Percentiles rank a stretch among this genome's conserved stretches.
phyloP scores from a whole-genome alignment of 495 filamentous ascomycete genomes.

The Neurospora tetraspora region DNA sequence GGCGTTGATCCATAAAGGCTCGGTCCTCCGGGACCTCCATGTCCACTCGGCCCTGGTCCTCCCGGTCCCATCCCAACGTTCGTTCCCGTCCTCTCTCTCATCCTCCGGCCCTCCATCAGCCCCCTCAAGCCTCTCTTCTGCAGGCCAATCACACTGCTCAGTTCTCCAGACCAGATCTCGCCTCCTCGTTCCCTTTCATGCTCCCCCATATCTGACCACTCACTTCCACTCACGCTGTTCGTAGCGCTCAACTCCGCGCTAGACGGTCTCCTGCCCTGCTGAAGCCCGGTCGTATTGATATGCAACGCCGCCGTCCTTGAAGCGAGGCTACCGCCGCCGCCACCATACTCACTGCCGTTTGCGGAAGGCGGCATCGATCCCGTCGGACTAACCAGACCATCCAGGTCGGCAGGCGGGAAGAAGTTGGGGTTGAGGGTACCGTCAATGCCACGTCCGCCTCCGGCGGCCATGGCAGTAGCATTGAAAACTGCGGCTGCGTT shows the following conservation, averaged over 20 bases:
- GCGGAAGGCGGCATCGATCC: constrained; percentile 16
- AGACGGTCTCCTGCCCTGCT: constrained; percentile 19
- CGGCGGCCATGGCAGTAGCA: constrained; percentile 94
- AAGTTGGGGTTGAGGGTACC: constrained; percentile 40
- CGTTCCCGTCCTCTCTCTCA: constrained; percentile 55
- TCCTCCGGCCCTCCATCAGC: constrained; percentile 85
- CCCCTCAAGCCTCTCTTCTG: constrained; percentile 90
- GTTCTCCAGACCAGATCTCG: constrained; percentile 72
- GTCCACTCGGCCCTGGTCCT: neutral
- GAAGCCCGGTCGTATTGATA: constrained; percentile 29
- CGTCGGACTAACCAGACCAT: constrained; percentile 14
- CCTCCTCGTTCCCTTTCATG: constrained; percentile 17
- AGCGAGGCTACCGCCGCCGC: constrained; percentile 4
- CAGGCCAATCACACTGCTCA: constrained; percentile 89
- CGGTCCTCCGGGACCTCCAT: neutral
- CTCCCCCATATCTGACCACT: constrained; percentile 36
- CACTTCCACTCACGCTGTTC: constrained; percentile 36
- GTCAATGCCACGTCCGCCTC: constrained; percentile 68
- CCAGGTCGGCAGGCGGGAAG: constrained; percentile 21
- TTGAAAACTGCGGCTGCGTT: constrained; percentile 98
- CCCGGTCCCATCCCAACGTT: constrained; percentile 4
- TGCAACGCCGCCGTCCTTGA: constrained; percentile 20
- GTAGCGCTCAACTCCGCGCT: constrained; percentile 42
- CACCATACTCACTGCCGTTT: constrained; percentile 10
- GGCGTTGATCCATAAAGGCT: neutral